These are phyloP conservation scores for Dictyostelium firmibasis DNA, from an alignment of 78 protist species.

Conservation along the genomic window DNA sequence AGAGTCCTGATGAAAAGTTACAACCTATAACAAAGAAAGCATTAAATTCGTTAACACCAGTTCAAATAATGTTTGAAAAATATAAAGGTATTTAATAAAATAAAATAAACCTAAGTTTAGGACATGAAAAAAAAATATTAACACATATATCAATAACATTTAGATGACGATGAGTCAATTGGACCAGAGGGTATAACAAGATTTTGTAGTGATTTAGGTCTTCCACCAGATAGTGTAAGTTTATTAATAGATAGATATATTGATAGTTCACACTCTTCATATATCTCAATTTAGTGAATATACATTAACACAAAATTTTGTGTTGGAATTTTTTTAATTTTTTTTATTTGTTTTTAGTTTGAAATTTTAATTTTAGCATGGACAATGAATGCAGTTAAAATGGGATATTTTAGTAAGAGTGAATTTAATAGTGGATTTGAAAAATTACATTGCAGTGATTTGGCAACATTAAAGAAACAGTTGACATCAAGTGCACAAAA, in stretches of 20 bases:
- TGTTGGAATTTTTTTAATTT: not conserved
- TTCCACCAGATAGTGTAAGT: slow-evolving; percentile 55
- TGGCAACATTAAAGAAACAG: not conserved
- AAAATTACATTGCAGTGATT: slow-evolving; percentile 21
- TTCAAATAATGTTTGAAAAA: slow-evolving; percentile 14
- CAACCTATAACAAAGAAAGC: slow-evolving; percentile 2
- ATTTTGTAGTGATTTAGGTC: slow-evolving; percentile 61
- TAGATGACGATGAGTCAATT: slow-evolving; percentile 21
- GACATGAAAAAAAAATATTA: too few relatives aligned
- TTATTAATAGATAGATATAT: too few relatives aligned
- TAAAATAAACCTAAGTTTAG: too few relatives aligned
- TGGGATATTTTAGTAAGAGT: slow-evolving; percentile 46
- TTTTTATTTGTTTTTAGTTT: not conserved
- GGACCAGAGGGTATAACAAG: slow-evolving; percentile 61
- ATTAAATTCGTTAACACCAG: not conserved
- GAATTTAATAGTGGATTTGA: slow-evolving; percentile 58
- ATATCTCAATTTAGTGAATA: too few relatives aligned
- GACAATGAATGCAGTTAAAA: slow-evolving; percentile 24
- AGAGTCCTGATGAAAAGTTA: not conserved
- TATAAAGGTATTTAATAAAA: slow-evolving; percentile 9
- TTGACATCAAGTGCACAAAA: not conserved
- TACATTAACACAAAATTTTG: too few relatives aligned
- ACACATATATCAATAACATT: not conserved
- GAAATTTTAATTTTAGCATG: slow-evolving; percentile 65
- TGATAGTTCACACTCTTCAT: not conserved